Evolutionary conservation across 1,284 basidiomycete species (phyloP).

Genomic region (Pyrrhoderma noxium): DNA sequence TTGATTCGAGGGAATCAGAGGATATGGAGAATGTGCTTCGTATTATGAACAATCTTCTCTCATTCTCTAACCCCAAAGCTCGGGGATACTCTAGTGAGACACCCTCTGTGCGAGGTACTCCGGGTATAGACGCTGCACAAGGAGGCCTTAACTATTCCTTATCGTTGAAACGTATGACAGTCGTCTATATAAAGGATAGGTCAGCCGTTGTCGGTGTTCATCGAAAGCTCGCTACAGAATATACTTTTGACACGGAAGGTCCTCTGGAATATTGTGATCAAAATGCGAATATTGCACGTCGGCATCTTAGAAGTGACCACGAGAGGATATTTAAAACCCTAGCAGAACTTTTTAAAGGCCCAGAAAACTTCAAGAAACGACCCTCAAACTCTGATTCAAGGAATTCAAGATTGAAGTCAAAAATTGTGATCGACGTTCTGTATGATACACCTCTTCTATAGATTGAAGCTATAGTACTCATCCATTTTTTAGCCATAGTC

Average conservation of each 20-base stretch:
- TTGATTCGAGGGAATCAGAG: constrained; percentile 38
- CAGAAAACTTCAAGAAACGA: background rate
- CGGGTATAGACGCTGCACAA: constrained; percentile 25
- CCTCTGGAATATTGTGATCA: constrained; percentile 45
- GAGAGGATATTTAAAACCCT: constrained; percentile 67
- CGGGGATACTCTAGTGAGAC: constrained; percentile 26
- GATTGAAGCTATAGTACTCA: background rate
- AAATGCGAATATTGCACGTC: constrained; percentile 55
- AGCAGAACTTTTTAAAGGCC: constrained; percentile 38
- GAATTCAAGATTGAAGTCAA: constrained; percentile 2
- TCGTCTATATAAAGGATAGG: constrained; percentile 61
- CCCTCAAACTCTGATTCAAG: background rate
- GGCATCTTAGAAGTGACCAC: constrained; percentile 60
- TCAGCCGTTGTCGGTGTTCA: constrained; percentile 50
- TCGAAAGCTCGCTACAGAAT: constrained; percentile 53
- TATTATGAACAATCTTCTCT: constrained; percentile 67
- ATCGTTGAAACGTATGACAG: constrained; percentile 44
- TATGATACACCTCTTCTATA: constrained; percentile 11
- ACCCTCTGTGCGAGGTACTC: constrained; percentile 24
- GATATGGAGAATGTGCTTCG: constrained; percentile 49
- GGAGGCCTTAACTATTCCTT: constrained; percentile 29
- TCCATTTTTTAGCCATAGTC: constrained; percentile 43
- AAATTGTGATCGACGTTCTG: constrained; percentile 19
- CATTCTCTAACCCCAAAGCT: constrained; percentile 45
- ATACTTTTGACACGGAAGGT: constrained; percentile 44